A percentile compares a stretch with the other conserved stretches of the same genome.
Evolutionary conservation across 2,329 filamentous ascomycete genomes (phyloP).

Genomic region (Sporothrix euskadiensis): DNA sequence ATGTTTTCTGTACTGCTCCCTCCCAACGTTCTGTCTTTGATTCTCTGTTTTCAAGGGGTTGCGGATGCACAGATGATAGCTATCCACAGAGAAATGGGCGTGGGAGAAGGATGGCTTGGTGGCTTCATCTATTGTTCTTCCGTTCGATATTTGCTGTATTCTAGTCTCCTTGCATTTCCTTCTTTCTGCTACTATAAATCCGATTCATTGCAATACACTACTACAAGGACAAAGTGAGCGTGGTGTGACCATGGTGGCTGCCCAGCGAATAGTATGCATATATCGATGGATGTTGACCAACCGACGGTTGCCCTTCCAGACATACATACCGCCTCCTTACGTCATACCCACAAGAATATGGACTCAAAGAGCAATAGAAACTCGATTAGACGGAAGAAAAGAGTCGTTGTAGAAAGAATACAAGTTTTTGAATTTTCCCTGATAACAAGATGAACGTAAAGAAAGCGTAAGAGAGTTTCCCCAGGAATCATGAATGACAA

Average conservation of each 20-base stretch:
- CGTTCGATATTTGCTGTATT: constrained; percentile 8
- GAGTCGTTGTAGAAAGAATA: too few species aligned
- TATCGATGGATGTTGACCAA: too few species aligned
- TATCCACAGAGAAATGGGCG: neutral
- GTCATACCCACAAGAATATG: too few species aligned
- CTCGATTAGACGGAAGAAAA: too few species aligned
- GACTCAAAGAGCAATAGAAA: too few species aligned
- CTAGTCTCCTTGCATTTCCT: neutral
- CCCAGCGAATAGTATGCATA: too few species aligned
- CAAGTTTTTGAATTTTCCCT: too few species aligned
- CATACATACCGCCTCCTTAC: too few species aligned
- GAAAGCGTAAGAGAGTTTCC: neutral
- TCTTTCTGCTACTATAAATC: neutral
- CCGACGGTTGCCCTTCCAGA: too few species aligned
- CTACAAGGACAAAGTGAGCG: too few species aligned
- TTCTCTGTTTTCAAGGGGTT: neutral
- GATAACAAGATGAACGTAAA: neutral
- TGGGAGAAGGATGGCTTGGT: neutral
- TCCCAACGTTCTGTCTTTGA: neutral
- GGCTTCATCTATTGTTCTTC: neutral
- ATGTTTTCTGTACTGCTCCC: neutral
- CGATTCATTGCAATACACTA: neutral
- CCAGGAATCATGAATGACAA: neutral
- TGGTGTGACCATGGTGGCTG: too few species aligned
- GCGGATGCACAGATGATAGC: neutral